Evolutionary conservation across 768 basidiomycete species (phyloP).

Genomic region (Xanthoconium purpureum): DNA sequence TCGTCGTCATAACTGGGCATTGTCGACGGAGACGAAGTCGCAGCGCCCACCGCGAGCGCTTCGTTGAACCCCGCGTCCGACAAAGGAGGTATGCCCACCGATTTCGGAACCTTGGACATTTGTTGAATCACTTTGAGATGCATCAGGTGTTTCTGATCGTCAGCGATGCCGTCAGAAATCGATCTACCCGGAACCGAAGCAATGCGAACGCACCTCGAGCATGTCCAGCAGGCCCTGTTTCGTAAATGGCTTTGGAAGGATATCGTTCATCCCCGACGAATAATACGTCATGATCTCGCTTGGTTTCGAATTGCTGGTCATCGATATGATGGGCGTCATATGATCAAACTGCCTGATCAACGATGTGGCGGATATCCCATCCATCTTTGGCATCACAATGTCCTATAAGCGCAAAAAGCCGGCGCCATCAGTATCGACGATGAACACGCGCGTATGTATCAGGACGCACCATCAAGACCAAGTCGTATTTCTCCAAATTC

Average conservation of each 20-base stretch:
- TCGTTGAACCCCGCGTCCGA: constrained; percentile 53
- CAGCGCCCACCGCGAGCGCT: constrained; percentile 45
- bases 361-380: constrained; percentile 88
- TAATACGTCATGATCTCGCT: constrained; percentile 84
- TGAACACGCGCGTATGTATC: neutral
- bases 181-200: neutral
- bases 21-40: constrained; percentile 21
- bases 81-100: constrained; percentile 63
- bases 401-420: constrained; percentile 48
- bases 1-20: constrained; percentile 38
- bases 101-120: constrained; percentile 56
- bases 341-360: constrained; percentile 93
- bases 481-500: constrained; percentile 93
- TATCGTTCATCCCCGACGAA: constrained; percentile 86
- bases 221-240: constrained; percentile 87
- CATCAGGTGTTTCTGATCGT: constrained; percentile 71
- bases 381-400: constrained; percentile 90
- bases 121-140: constrained; percentile 86
- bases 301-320: constrained; percentile 94
- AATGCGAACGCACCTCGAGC: constrained; percentile 63
- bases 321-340: constrained; percentile 95
- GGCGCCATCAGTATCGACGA: neutral
- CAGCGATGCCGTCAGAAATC: neutral
- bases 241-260: constrained; percentile 96
- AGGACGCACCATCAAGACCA: constrained; percentile 86